Evolutionary conservation across 176 grass and related monocot species (phyloP).

Genomic region (Eragrostis nindensis): DNA sequence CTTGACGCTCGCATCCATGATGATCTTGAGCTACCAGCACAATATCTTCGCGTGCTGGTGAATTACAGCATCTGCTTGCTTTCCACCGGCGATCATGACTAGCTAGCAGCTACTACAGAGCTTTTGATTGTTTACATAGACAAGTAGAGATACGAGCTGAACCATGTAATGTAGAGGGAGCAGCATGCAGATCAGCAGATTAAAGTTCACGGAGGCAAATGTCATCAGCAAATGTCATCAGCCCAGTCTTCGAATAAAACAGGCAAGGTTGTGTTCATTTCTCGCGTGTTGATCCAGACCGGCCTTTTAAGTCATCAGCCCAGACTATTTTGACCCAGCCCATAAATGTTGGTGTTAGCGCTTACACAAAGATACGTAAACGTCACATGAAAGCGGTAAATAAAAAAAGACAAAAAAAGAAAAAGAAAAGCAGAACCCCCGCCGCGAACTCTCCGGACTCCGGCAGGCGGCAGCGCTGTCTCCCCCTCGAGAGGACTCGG

Average conservation of each 20-base stretch:
- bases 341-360: not conserved
- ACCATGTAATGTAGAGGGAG: constrained; percentile 10
- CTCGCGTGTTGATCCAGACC: not conserved
- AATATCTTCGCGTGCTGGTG: not conserved
- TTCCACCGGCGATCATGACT: not conserved
- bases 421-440: not conserved
- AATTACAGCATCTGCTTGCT: not conserved
- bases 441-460: constrained; percentile 27
- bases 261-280: not conserved
- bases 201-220: constrained; percentile 8
- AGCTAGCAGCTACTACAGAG: not conserved
- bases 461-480: not conserved
- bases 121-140: constrained; percentile 16
- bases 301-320: not conserved
- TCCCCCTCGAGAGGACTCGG: not conserved
- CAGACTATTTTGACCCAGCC: not conserved
- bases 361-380: not conserved
- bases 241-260: too few relatives aligned
- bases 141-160: not conserved
- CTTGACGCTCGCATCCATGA: not conserved
- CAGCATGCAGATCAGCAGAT: not conserved
- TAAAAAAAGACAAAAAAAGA: too few relatives aligned
- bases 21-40: not conserved
- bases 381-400: constrained; percentile 9
- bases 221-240: too few relatives aligned